A percentile compares a stretch with the other conserved stretches of the same genome.
Conservation (phyloP, 208 protist species). For the Leptomonas pyrrhocoris region DNA sequence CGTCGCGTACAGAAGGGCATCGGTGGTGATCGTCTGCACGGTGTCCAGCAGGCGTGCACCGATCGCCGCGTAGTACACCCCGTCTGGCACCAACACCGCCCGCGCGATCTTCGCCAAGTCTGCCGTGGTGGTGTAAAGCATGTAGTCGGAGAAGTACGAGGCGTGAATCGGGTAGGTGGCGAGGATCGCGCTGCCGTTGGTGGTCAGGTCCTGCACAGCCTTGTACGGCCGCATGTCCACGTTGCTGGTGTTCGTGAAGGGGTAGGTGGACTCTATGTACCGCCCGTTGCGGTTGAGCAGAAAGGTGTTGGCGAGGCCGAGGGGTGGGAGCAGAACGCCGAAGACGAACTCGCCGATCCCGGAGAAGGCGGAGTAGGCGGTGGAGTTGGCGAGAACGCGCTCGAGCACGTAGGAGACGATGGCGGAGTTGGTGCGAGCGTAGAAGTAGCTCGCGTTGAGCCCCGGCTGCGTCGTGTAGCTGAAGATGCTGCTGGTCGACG, state of each 20-base stretch:
- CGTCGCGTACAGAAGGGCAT: constrained; percentile 6
- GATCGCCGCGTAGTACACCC: constrained; percentile 30
- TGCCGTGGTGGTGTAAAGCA: constrained; percentile 57
- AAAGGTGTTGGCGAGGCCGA: constrained; percentile 56
- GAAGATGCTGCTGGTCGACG: constrained; percentile 9
- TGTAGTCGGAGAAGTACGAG: constrained; percentile 61
- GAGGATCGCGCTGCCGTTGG: constrained; percentile 10
- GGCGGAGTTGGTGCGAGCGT: constrained; percentile 62
- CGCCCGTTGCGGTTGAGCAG: constrained; percentile 35
- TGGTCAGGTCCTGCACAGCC: constrained; percentile 39
- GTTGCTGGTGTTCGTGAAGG: constrained; percentile 2
- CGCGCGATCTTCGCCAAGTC: constrained; percentile 39
- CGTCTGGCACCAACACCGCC: constrained; percentile 38
- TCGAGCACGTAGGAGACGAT: constrained; percentile 62
- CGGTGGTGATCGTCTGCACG: not conserved
- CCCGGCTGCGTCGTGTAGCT: constrained; percentile 23
- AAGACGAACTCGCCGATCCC: constrained; percentile 46
- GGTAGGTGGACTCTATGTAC: constrained; percentile 29
- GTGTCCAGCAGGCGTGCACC: constrained; percentile 24
- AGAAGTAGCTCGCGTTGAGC: constrained; percentile 29
- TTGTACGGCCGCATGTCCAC: constrained; percentile 11
- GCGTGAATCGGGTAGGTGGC: constrained; percentile 37
- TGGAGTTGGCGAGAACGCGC: constrained; percentile 29
- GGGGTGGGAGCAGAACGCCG: constrained; percentile 40
- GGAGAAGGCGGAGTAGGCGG: constrained; percentile 5